Base-by-base conservation (phyloP, 1,284 basidiomycete genomes). In the Tilletia caries region DNA sequence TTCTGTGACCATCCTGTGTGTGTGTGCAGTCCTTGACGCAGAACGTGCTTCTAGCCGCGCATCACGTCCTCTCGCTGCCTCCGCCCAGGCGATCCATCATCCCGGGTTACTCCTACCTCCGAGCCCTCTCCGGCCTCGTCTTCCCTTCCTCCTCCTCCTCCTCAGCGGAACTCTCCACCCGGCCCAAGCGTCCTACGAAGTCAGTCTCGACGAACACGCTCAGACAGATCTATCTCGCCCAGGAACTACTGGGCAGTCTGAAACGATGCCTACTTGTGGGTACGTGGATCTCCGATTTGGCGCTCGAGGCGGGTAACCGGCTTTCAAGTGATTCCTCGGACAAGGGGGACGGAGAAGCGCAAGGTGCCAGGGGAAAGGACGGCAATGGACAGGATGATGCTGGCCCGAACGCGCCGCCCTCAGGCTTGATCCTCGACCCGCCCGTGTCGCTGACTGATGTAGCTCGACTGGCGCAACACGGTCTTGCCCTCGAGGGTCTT, bases 201-300 rank as follows among this genome's bases (percentile, higher is more conserved):
- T 10, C 37, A 41, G 37, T 41, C 37, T 41, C 58, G 20, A 62
- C 58, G 6, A 20, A 62, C 58, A 34, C 32, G 2, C 32, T 62
- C 29, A 62, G 34, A 37, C 58, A 62, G 58, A 20, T 62, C 27
- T 62, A 62, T 15, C 58, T 62, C 58, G 32, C 29, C 29, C 58
- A 62, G n/a, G 58, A 62, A 29, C 29, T 62, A 6, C 12, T 62
- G 3, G 58, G 29, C 58, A 62, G 58, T 29, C 32, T 62, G 1
- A 25, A 29, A 20, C 8, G 58, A 37, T 62, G 58, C 32, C 33
- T 62, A 8, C 32, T 62, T 18, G 58, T 62, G 6, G 32, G 58
- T 1, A 62, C 18, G 20, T 62, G 58, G 58, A 3, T 62, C 32
- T 33, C 58, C 5, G 58, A 62, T 13, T 13, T 62, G 12, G 29